A percentile compares a stretch with the other conserved stretches of the same genome.
These are phyloP conservation scores for Erythrophleum fordii DNA, from an alignment of 306 rosid genomes.

Conservation along the genomic window DNA sequence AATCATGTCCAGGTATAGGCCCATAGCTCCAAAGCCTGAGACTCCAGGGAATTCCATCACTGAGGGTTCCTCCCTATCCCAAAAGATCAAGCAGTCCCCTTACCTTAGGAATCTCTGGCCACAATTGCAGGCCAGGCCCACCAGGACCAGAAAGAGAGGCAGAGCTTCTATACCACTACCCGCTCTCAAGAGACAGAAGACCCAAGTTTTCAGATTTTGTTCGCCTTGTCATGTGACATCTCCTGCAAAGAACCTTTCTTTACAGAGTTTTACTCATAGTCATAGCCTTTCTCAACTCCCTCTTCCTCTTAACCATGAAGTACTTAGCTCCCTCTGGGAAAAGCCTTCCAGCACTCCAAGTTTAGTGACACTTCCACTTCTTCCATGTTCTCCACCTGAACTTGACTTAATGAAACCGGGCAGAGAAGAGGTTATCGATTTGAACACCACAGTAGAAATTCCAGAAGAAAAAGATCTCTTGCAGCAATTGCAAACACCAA, in stretches of 20 bases:
- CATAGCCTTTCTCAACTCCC: conserved; percentile 49
- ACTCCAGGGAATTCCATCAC: conserved; percentile 40
- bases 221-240: conserved; percentile 9
- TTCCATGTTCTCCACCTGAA: conserved; percentile 41
- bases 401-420: conserved; percentile 23
- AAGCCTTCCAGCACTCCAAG: conserved; percentile 4
- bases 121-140: conserved; percentile 85
- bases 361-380: conserved; percentile 60
- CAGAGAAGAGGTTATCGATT: conserved; percentile 38
- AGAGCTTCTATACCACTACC: conserved; percentile 56
- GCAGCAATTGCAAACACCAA: conserved; percentile 60
- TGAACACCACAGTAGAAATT: conserved; percentile 51
- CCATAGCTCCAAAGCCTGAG: conserved; percentile 96
- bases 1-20: conserved; percentile 90
- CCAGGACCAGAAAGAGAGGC: conserved; percentile 82
- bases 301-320: conserved; percentile 35
- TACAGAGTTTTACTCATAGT: conserved; percentile 53
- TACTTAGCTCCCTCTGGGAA: conserved; percentile 23
- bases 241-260: conserved; percentile 10
- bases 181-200: conserved; percentile 59
- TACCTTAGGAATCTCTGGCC: conserved; percentile 85
- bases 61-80: conserved; percentile 25
- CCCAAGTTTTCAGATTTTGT: conserved; percentile 51
- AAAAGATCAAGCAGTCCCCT: conserved; percentile 74
- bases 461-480: conserved; percentile 77